These are phyloP conservation scores for Aspergillus terreus DNA, from an alignment of 2,329 filamentous ascomycete genomes.

Conservation along the genomic window DNA sequence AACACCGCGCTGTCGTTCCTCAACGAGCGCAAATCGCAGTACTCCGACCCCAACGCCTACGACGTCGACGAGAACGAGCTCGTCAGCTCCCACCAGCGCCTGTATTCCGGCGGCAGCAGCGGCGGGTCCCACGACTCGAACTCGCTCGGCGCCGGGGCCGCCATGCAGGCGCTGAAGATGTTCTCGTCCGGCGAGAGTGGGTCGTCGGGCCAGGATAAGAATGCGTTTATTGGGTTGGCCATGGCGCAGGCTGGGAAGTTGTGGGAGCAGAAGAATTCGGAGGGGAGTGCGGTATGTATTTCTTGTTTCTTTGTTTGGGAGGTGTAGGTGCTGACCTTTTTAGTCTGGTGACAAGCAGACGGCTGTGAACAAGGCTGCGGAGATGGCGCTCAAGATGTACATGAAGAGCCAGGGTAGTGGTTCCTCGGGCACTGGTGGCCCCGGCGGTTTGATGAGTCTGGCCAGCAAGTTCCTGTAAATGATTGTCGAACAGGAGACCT, in stretches of 20 bases:
- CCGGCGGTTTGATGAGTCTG: conserved; percentile 53
- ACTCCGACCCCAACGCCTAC: conserved; percentile 44
- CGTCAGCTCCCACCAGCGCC: conserved; percentile 69
- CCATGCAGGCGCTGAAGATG: conserved; percentile 65
- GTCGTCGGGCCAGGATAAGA: conserved; percentile 55
- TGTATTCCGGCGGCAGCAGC: conserved; percentile 54
- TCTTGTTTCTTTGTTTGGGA: neutral
- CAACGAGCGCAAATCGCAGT: conserved; percentile 47
- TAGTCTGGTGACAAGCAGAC: conserved; percentile 70
- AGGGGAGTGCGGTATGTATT: conserved; percentile 52
- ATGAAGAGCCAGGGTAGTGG: conserved; percentile 67
- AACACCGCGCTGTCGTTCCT: conserved; percentile 54
- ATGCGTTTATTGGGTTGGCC: conserved; percentile 76
- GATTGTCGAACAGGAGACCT: neutral
- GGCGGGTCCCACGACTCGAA: conserved; percentile 44
- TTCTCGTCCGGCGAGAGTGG: conserved; percentile 57
- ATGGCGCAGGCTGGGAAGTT: conserved; percentile 85
- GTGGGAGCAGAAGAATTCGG: conserved; percentile 57
- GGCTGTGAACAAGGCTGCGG: conserved; percentile 71
- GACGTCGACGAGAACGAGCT: conserved; percentile 63
- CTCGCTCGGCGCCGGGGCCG: conserved; percentile 42
- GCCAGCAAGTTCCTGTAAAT: conserved; percentile 57
- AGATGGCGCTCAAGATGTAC: conserved; percentile 90
- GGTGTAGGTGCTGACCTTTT: conserved; percentile 6
- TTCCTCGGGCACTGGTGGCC: conserved; percentile 42